Evolutionary conservation across 495 filamentous ascomycete species (phyloP), one percentile per base, ranked within the genome.

Genomic region (Ascobolus immersus): DNA sequence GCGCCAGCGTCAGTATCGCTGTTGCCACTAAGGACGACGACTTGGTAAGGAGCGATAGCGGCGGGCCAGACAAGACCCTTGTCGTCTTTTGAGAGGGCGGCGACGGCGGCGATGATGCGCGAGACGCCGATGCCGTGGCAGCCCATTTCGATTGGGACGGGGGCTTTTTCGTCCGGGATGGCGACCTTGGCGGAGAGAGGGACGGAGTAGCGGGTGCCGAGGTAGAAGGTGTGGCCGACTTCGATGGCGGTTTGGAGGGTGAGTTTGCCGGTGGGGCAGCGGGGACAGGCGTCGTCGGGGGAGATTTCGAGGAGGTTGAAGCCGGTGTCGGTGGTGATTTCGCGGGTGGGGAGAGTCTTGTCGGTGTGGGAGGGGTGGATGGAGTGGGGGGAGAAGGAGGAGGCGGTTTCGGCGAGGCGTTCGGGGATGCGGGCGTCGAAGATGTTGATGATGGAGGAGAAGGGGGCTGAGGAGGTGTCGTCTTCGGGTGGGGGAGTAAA

Each of bases 51-150:
- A 4, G 89, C 77, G 35, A 91, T 78, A 10, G 59, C 69, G 2
- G 69, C 59, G 0, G 86, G 86, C 86, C 86, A 96, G 43, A 77
- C 81, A 10, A 96, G 59, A 0, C 86, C 86, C 32, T 61, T 67
- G 2, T 62, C 41, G 42, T 86, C 76, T 0, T 68, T 59, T n/a
- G 81, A 54, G 5, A 58, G 49, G 36, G 80, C 70, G 0, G 86
- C 79, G 2, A 84, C 65, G 4, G 86, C 79, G 4, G 71, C 80
- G 38, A 96, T 73, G 52, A 96, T 68, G 20, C 86, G 73, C 1
- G 82, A 91, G 15, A 96, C 64, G 0, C 86, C 86, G 37, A 96
- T 92, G 1, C 86, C 86, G 43, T 94, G 76, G 42, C 89, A 96
- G 29, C 86, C 86, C 84, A 94, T 93, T 34, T 86, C 65, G 52